Conservation (phyloP, 2,329 filamentous ascomycete species). For the Furcasterigmium sp. region DNA sequence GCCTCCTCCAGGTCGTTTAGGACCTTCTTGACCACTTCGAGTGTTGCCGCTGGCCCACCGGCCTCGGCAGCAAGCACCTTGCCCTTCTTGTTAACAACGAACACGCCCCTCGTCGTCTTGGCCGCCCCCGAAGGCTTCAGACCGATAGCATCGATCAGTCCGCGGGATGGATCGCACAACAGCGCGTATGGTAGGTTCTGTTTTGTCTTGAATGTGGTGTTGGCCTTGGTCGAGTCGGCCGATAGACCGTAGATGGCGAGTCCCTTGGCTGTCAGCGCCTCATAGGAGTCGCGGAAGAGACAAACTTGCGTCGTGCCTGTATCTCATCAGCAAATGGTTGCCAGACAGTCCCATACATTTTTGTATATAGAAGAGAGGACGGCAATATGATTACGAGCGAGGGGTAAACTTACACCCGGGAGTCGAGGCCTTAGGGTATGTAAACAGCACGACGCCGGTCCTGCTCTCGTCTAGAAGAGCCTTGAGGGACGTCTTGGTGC, state of each 20-base stretch:
- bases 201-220: conserved; percentile 88
- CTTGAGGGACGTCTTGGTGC: conserved; percentile 72
- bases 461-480: conserved; percentile 78
- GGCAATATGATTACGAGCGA: background rate
- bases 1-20: conserved; percentile 43
- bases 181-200: conserved; percentile 85
- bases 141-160: conserved; percentile 81
- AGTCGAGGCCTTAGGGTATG: conserved; percentile 91
- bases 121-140: conserved; percentile 72
- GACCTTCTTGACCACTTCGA: conserved; percentile 70
- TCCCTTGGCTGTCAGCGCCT: conserved; percentile 68
- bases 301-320: conserved; percentile 92
- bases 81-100: conserved; percentile 76
- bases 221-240: conserved; percentile 81
- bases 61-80: conserved; percentile 71
- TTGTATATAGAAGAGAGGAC: too few relatives aligned
- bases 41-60: conserved; percentile 72
- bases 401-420: conserved; percentile 72
- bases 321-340: too few relatives aligned
- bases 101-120: conserved; percentile 81
- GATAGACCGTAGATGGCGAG: conserved; percentile 88
- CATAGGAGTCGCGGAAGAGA: conserved; percentile 84
- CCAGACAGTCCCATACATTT: too few relatives aligned
- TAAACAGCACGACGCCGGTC: conserved; percentile 85
- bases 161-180: conserved; percentile 72